A percentile compares a stretch with the other conserved stretches of the same genome.
These are phyloP conservation scores for Ligustrum vulgare DNA, from an alignment of 257 asterid genomes.

Conservation along the genomic window DNA sequence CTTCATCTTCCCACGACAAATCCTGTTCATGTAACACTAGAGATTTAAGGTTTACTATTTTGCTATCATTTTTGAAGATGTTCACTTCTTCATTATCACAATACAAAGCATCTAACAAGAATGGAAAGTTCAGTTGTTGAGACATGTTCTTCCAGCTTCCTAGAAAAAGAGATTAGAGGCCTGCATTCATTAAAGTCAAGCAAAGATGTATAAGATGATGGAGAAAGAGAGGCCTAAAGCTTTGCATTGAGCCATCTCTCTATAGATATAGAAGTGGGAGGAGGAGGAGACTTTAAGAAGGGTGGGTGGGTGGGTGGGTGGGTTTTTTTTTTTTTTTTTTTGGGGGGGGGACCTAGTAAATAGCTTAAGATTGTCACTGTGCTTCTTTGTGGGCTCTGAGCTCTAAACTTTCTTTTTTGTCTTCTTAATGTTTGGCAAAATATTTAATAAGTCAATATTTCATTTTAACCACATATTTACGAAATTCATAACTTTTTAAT, in stretches of 20 bases:
- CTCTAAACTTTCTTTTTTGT: neutral
- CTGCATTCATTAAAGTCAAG: conserved; percentile 22
- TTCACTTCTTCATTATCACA: conserved; percentile 32
- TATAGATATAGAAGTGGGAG: conserved; percentile 5
- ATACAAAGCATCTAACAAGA: conserved; percentile 40
- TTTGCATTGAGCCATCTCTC: conserved; percentile 32
- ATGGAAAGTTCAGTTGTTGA: conserved; percentile 32
- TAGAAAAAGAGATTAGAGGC: conserved; percentile 30
- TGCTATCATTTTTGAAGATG: neutral
- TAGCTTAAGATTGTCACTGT: conserved; percentile 7
- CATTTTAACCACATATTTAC: too few relatives aligned
- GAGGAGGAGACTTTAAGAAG: neutral
- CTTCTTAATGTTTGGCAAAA: too few relatives aligned
- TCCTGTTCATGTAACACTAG: conserved; percentile 30
- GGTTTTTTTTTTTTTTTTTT: too few relatives aligned
- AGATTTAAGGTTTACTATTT: conserved; percentile 1
- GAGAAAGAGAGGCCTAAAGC: conserved; percentile 24
- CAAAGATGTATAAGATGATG: conserved; percentile 20
- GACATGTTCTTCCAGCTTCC: conserved; percentile 47
- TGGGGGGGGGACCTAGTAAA: neutral
- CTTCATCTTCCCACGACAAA: conserved; percentile 45
- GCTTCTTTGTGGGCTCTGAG: neutral
- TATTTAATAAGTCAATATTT: too few relatives aligned
- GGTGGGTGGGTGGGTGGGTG: neutral
- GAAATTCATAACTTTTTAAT: too few relatives aligned